phyloP scores from a whole-genome alignment of 768 basidiomycete genomes.

The Phanerochaete carnosa region DNA sequence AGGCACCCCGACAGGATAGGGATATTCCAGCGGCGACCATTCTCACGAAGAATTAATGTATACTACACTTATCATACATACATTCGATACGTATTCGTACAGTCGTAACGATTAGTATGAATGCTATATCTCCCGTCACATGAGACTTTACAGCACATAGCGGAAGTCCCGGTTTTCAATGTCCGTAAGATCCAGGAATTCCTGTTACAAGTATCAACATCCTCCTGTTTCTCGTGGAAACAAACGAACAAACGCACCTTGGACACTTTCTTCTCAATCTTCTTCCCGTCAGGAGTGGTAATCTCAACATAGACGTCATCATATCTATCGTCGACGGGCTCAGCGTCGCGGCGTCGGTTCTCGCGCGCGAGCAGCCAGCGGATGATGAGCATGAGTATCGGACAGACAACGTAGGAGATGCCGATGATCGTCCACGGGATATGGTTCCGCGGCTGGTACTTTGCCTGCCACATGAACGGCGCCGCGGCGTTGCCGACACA shows the following conservation, averaged over 20 bases:
- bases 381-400: conserved; percentile 45
- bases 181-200: conserved; percentile 73
- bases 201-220: conserved; percentile 34
- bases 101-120: not conserved
- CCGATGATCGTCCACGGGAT: conserved; percentile 79
- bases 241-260: conserved; percentile 45
- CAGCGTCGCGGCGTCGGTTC: conserved; percentile 61
- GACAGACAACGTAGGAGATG: conserved; percentile 54
- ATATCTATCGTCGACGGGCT: conserved; percentile 48
- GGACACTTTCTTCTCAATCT: conserved; percentile 55
- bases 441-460: conserved; percentile 54
- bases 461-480: conserved; percentile 76
- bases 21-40: too few relatives aligned
- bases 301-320: conserved; percentile 63
- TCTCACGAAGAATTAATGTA: too few relatives aligned
- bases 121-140: not conserved
- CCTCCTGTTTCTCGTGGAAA: not conserved
- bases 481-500: conserved; percentile 62
- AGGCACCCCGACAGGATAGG: too few relatives aligned
- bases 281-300: conserved; percentile 46
- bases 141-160: conserved; percentile 50
- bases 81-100: not conserved
- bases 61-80: not conserved
- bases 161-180: conserved; percentile 69
- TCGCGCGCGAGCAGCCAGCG: conserved; percentile 53